phyloP scores from a whole-genome alignment of 1,139 yeast genomes.

The Pichia sp. region DNA sequence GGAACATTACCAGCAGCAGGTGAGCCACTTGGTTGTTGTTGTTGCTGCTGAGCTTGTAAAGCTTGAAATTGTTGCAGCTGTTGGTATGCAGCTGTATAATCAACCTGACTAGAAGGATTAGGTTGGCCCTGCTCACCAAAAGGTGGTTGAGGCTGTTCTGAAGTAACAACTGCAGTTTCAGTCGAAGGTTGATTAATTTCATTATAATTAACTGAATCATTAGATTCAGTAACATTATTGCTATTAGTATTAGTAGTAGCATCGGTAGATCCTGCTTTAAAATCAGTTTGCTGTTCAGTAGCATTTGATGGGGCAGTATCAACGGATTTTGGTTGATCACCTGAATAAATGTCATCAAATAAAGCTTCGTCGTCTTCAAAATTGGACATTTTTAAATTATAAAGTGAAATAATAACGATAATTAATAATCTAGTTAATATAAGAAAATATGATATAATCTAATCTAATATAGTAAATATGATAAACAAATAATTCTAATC shows the following conservation, averaged over 20 bases:
- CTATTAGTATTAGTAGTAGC: conserved; percentile 9
- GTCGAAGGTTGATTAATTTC: not conserved
- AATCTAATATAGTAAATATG: not conserved
- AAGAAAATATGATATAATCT: not conserved
- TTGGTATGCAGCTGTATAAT: conserved; percentile 1
- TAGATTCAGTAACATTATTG: not conserved
- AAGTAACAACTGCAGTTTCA: conserved; percentile 2
- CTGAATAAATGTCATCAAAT: conserved; percentile 39
- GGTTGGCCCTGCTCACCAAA: not conserved
- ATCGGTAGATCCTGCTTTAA: conserved; percentile 22
- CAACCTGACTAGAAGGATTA: not conserved
- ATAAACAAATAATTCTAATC: conserved; percentile 4
- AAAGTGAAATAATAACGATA: not conserved
- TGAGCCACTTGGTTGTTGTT: conserved; percentile 14
- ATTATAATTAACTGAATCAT: not conserved
- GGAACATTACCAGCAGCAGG: not conserved
- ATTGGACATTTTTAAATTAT: conserved; percentile 32
- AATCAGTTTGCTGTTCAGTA: conserved; percentile 1
- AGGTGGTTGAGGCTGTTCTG: not conserved
- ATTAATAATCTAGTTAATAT: not conserved
- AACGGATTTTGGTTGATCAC: conserved; percentile 20
- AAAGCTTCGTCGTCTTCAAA: conserved; percentile 73
- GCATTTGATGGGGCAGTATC: conserved; percentile 7
- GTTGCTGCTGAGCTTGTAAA: conserved; percentile 6
- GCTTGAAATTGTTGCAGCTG: conserved; percentile 9